These are phyloP conservation scores for Rostrohypoxylon terebratum DNA, from an alignment of 495 filamentous ascomycete species.

Conservation along the genomic window DNA sequence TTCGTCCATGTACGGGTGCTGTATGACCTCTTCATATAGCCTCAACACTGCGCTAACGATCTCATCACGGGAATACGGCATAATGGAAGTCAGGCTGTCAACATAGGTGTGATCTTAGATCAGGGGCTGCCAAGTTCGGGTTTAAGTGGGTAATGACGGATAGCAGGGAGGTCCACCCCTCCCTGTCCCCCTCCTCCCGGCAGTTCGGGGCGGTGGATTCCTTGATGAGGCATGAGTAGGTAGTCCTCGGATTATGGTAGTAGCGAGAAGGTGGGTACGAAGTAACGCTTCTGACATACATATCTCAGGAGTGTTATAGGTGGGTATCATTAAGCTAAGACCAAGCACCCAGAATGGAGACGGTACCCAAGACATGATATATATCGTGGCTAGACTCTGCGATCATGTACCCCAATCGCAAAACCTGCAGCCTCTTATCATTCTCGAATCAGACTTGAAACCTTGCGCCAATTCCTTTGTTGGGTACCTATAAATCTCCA, in stretches of 20 bases:
- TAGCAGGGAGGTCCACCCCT: neutral
- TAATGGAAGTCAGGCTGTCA: neutral
- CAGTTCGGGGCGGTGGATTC: neutral
- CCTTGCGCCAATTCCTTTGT: neutral
- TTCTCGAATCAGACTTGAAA: neutral
- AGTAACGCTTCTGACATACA: neutral
- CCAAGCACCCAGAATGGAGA: neutral
- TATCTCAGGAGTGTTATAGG: neutral
- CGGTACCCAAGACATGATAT: neutral
- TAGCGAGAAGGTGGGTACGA: neutral
- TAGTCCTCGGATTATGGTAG: neutral
- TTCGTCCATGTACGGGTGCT: conserved; percentile 21
- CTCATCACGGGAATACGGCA: conserved; percentile 28
- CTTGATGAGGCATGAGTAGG: neutral
- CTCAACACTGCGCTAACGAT: conserved; percentile 7
- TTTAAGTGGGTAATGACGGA: conserved; percentile 2
- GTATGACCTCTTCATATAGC: conserved; percentile 23
- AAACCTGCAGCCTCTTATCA: neutral
- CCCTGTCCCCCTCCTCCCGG: neutral
- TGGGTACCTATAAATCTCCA: neutral
- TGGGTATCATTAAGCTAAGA: neutral
- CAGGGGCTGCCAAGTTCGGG: neutral
- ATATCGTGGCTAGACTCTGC: neutral
- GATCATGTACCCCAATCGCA: neutral
- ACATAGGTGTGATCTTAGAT: neutral